Evolutionary conservation across 2,329 filamentous ascomycete genomes (phyloP).

Genomic region (Ceratocystis ficicola): DNA sequence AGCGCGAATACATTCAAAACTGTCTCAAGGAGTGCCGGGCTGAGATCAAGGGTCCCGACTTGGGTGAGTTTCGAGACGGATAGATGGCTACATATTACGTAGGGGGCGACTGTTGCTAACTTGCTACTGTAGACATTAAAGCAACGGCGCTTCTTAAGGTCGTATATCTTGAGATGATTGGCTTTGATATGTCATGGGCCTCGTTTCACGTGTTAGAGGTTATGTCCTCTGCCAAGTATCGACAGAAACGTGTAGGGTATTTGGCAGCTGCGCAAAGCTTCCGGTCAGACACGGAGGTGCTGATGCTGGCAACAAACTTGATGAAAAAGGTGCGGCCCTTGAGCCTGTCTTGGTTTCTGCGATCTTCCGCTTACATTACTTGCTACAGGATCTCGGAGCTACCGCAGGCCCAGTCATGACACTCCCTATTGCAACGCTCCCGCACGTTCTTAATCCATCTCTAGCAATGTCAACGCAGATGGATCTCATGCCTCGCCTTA

Average conservation of each 20-base stretch:
- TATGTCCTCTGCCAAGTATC: constrained; percentile 91
- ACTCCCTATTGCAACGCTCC: constrained; percentile 78
- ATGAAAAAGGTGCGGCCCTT: constrained; percentile 62
- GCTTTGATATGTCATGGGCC: constrained; percentile 98
- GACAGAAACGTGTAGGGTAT: constrained; percentile 92
- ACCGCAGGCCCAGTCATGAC: constrained; percentile 64
- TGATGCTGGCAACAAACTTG: constrained; percentile 94
- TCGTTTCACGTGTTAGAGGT: constrained; percentile 97
- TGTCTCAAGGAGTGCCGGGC: constrained; percentile 88
- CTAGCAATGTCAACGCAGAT: constrained; percentile 80
- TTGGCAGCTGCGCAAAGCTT: constrained; percentile 93
- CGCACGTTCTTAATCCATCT: constrained; percentile 85
- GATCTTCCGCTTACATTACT: background rate
- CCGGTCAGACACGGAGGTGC: constrained; percentile 83
- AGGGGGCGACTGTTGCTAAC: background rate
- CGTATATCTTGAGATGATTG: constrained; percentile 97
- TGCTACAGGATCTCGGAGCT: constrained; percentile 54
- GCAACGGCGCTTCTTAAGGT: constrained; percentile 91
- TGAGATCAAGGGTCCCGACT: constrained; percentile 86
- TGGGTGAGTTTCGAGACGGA: constrained; percentile 47
- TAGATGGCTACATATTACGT: too few relatives aligned
- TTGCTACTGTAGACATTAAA: constrained; percentile 59
- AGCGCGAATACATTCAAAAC: constrained; percentile 89
- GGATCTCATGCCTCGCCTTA: constrained; percentile 74
- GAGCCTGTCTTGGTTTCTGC: background rate